Conservation (phyloP, 2,329 filamentous ascomycete genomes). For the Botryotinia calthae region DNA sequence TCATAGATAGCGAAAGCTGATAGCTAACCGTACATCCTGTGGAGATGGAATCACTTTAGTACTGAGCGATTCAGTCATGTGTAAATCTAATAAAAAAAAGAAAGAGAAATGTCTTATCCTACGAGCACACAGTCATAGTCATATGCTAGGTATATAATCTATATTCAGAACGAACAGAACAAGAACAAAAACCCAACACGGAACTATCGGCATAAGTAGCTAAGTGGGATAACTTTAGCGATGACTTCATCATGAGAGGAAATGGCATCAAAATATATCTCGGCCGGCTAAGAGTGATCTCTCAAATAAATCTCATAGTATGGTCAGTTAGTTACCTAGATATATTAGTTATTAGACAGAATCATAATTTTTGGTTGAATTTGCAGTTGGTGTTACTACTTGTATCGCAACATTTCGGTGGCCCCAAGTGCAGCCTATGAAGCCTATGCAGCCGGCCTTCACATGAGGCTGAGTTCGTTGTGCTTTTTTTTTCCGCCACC, state of each 20-base stretch:
- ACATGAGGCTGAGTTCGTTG: conserved; percentile 7
- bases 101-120: not conserved
- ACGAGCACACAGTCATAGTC: not conserved
- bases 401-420: conserved; percentile 4
- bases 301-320: not conserved
- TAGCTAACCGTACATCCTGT: not conserved
- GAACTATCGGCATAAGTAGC: not conserved
- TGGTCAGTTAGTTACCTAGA: too few species aligned
- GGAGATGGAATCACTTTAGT: not conserved
- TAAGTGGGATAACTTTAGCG: not conserved
- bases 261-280: not conserved
- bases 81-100: not conserved
- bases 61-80: not conserved
- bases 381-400: conserved; percentile 6
- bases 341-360: not conserved
- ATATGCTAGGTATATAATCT: not conserved
- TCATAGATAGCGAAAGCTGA: not conserved
- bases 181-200: not conserved
- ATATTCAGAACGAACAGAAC: not conserved
- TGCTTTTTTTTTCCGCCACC: not conserved
- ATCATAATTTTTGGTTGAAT: not conserved
- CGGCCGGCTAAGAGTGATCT: not conserved
- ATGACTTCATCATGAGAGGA: conserved; percentile 10
- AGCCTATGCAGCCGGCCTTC: not conserved
- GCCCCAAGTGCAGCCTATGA: conserved; percentile 10